Conservation (phyloP, 1,284 basidiomycete genomes). For the Chondrostereum purpureum region DNA sequence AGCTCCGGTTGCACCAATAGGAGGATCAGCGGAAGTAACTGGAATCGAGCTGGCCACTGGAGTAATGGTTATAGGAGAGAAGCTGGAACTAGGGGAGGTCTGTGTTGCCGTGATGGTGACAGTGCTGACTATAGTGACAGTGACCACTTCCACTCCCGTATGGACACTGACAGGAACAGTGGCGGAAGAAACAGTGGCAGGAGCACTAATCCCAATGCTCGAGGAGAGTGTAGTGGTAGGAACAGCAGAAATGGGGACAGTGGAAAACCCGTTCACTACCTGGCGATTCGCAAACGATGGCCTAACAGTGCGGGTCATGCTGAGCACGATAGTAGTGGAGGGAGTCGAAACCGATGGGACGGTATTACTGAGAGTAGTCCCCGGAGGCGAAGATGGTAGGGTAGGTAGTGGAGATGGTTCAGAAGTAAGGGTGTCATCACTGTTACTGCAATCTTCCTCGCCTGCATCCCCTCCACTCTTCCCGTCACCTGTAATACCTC, state of each 20-base stretch:
- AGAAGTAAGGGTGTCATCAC: background rate
- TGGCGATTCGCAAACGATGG: too few species aligned
- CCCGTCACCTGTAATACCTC: slow-evolving; percentile 19
- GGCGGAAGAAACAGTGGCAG: background rate
- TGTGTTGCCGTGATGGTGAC: background rate
- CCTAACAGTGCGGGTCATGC: background rate
- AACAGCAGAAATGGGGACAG: too few species aligned
- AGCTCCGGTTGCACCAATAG: background rate
- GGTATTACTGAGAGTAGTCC: background rate
- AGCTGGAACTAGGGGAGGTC: background rate
- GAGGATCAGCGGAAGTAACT: background rate
- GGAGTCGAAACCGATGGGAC: background rate
- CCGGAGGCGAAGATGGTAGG: background rate
- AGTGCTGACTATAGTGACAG: too few species aligned
- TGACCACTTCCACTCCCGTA: background rate
- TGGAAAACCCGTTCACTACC: too few species aligned
- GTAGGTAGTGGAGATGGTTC: background rate
- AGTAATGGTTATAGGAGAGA: background rate
- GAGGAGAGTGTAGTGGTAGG: too few species aligned
- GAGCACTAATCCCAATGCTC: background rate
- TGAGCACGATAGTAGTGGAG: background rate
- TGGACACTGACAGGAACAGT: background rate
- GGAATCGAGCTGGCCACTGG: too few species aligned
- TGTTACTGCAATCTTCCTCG: background rate
- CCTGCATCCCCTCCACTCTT: background rate